These are phyloP conservation scores for Rosa persica DNA, from an alignment of 306 rosid genomes.

Conservation along the genomic window DNA sequence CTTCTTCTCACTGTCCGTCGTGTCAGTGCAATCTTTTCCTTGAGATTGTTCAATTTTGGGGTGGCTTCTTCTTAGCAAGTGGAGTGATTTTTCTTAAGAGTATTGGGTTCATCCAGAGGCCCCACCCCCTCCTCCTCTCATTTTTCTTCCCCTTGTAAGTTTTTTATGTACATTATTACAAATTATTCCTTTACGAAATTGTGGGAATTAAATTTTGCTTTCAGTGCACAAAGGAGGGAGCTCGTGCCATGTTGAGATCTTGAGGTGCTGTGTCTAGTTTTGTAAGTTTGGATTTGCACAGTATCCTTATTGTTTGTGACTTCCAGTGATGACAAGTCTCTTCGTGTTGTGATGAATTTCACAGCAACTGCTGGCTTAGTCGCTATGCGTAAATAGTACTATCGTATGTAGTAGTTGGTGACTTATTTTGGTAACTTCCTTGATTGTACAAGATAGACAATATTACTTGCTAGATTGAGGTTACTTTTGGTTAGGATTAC, in stretches of 20 bases:
- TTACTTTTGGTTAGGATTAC: no score
- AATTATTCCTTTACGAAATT: conserved; percentile 50
- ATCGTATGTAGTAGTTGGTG: no score
- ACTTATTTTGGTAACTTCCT: no score
- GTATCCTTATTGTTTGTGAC: conserved; percentile 40
- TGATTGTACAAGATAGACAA: no score
- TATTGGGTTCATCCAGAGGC: conserved; percentile 46
- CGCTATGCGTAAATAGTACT: no score
- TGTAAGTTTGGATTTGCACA: conserved; percentile 33
- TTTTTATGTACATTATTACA: conserved; percentile 72
- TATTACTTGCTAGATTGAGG: no score
- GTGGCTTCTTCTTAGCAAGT: no score
- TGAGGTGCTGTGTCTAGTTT: conserved; percentile 43
- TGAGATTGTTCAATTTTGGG: conserved; percentile 34
- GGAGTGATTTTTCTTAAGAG: no score
- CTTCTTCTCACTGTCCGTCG: conserved; percentile 20
- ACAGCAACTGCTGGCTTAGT: no score
- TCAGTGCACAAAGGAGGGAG: conserved; percentile 38
- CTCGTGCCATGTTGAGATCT: conserved; percentile 45
- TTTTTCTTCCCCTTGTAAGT: conserved; percentile 32
- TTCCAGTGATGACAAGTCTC: no score
- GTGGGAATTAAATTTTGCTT: conserved; percentile 67
- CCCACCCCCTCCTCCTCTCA: conserved; percentile 28
- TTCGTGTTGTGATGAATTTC: no score
- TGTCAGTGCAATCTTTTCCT: conserved; percentile 37